A percentile compares a stretch with the other conserved stretches of the same genome.
phyloP scores from a whole-genome alignment of 2,329 filamentous ascomycete genomes.

The Arachnopeziza araneosa region DNA sequence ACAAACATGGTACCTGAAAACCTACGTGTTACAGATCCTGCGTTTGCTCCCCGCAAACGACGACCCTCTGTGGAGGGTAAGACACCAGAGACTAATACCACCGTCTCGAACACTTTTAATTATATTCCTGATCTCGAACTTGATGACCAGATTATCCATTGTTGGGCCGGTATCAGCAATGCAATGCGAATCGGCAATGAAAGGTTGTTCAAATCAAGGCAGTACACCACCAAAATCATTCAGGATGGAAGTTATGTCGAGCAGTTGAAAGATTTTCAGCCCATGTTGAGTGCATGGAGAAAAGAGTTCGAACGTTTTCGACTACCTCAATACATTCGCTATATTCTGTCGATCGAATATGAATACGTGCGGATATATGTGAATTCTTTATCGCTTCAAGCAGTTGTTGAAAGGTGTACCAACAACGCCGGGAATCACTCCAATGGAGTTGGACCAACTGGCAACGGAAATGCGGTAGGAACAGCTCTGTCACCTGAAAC shows the following conservation, averaged over 20 bases:
- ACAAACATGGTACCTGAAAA: conserved; percentile 85
- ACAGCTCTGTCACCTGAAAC: conserved; percentile 54
- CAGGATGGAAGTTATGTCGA: conserved; percentile 79
- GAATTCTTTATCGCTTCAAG: conserved; percentile 89
- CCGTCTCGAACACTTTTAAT: conserved; percentile 53
- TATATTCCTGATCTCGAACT: conserved; percentile 63
- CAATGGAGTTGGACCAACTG: conserved; percentile 29
- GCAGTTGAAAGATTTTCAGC: conserved; percentile 74
- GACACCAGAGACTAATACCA: conserved; percentile 55
- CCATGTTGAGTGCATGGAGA: conserved; percentile 73
- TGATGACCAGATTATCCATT: conserved; percentile 70
- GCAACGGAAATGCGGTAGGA: conserved; percentile 33
- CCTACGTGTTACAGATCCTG: conserved; percentile 52
- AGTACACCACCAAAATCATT: conserved; percentile 85
- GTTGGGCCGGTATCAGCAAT: conserved; percentile 90
- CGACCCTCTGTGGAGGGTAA: conserved; percentile 45
- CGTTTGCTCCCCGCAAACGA: conserved; percentile 40
- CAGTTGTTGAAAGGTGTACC: conserved; percentile 88
- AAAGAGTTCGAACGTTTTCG: conserved; percentile 74
- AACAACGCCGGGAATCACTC: conserved; percentile 55
- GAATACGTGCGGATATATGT: conserved; percentile 93
- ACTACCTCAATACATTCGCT: conserved; percentile 58
- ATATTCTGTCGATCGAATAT: conserved; percentile 89
- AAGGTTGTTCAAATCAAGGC: conserved; percentile 77
- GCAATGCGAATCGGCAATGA: conserved; percentile 90